Evolutionary conservation across 2,329 filamentous ascomycete genomes (phyloP).

Genomic region (Alternaria tenuissima): DNA sequence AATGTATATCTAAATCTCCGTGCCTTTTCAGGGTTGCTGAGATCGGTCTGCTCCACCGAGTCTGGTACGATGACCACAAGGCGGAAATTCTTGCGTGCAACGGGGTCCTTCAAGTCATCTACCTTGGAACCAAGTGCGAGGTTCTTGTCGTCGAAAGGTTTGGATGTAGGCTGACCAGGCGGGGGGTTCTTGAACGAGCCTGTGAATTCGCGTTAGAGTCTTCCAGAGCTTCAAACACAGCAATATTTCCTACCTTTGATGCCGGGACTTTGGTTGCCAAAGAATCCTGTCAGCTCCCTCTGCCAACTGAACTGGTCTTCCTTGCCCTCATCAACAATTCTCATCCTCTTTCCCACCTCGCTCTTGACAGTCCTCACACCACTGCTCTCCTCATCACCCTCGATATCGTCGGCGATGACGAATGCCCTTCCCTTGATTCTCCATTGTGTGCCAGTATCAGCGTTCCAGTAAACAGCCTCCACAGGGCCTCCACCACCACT

Average conservation of each 20-base stretch:
- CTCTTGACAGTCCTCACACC: slow-evolving; percentile 67
- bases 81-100: slow-evolving; percentile 79
- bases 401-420: slow-evolving; percentile 75
- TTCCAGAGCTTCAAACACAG: neutral
- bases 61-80: slow-evolving; percentile 87
- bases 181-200: slow-evolving; percentile 70
- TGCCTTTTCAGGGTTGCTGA: slow-evolving; percentile 70
- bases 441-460: slow-evolving; percentile 80
- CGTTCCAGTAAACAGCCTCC: slow-evolving; percentile 87
- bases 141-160: slow-evolving; percentile 56
- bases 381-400: slow-evolving; percentile 61
- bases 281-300: slow-evolving; percentile 83
- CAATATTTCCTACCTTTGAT: slow-evolving; percentile 69
- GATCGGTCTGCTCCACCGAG: slow-evolving; percentile 77
- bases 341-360: slow-evolving; percentile 70
- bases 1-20: slow-evolving; percentile 74
- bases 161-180: slow-evolving; percentile 57
- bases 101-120: slow-evolving; percentile 71
- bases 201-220: slow-evolving; percentile 36
- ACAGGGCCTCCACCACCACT: slow-evolving; percentile 72
- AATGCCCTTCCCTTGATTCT: slow-evolving; percentile 79
- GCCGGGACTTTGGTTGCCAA: slow-evolving; percentile 83
- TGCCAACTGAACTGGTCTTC: slow-evolving; percentile 75
- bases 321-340: slow-evolving; percentile 57
- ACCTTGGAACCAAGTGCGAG: slow-evolving; percentile 69